A percentile compares a stretch with the other conserved stretches of the same genome.
Conservation (phyloP, 164 flowering plant species). For the Vitis amurensis region DNA sequence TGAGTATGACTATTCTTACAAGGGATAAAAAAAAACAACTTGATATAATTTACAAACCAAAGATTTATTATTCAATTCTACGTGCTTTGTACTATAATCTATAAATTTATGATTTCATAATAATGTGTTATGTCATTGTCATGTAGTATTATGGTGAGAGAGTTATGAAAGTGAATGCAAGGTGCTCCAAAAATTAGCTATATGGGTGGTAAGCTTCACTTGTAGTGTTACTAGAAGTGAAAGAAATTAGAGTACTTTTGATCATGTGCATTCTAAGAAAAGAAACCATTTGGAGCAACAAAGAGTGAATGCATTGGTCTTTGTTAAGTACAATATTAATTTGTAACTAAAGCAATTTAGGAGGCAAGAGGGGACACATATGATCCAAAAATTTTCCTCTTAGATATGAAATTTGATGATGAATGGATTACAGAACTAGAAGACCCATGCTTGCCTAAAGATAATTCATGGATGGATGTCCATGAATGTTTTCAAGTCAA, state of each 20-base stretch:
- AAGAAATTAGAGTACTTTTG: slow-evolving; percentile 10
- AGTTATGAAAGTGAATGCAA: background rate
- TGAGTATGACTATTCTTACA: no score
- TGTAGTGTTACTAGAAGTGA: slow-evolving; percentile 5
- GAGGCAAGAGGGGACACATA: background rate
- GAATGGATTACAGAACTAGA: slow-evolving; percentile 7
- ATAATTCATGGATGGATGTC: slow-evolving; percentile 11
- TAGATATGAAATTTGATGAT: slow-evolving; percentile 13
- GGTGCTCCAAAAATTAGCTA: slow-evolving; percentile 1
- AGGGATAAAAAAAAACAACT: no score
- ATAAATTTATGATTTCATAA: no score
- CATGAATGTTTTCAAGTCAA: slow-evolving; percentile 2
- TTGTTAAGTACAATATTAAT: background rate
- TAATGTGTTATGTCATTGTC: no score
- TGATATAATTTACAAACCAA: no score
- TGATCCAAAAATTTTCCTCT: slow-evolving; percentile 3
- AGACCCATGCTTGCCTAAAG: slow-evolving; percentile 1
- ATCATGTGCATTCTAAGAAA: slow-evolving; percentile 12
- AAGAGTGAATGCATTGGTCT: slow-evolving; percentile 9
- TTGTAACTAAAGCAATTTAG: background rate
- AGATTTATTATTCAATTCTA: no score
- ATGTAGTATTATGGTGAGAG: background rate
- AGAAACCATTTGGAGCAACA: slow-evolving; percentile 10
- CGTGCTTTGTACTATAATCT: no score
- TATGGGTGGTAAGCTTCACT: background rate